These are phyloP conservation scores for Coelastrella sp. DNA, from an alignment of 139 green algal species.

Conservation along the genomic window DNA sequence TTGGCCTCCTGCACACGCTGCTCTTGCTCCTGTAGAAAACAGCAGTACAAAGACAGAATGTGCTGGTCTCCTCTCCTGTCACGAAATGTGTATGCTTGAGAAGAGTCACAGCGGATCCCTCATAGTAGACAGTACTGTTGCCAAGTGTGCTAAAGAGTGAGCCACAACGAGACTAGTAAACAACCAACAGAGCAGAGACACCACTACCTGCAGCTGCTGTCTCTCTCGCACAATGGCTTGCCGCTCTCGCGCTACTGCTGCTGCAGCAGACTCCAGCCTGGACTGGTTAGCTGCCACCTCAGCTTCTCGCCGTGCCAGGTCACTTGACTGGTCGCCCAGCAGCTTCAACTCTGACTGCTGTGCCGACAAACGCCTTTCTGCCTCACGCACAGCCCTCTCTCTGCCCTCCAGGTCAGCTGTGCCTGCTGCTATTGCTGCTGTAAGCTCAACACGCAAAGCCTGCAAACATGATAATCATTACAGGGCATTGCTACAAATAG, in stretches of 20 bases:
- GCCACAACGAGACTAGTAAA: background rate
- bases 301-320: constrained; percentile 20
- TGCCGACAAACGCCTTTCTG: constrained; percentile 23
- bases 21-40: constrained; percentile 18
- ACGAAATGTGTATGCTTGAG: no score
- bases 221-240: background rate
- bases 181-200: background rate
- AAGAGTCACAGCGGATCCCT: no score
- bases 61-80: background rate
- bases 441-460: constrained; percentile 31
- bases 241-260: constrained; percentile 15
- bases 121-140: background rate
- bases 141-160: background rate
- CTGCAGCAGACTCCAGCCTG: constrained; percentile 20
- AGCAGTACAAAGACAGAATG: background rate
- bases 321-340: background rate
- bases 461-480: background rate
- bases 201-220: constrained; percentile 9
- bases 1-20: background rate
- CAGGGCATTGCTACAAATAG: no score
- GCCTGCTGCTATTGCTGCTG: constrained; percentile 25
- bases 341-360: background rate
- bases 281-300: constrained; percentile 5
- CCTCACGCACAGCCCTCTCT: constrained; percentile 16
- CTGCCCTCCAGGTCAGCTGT: constrained; percentile 26